Percentiles rank a stretch among this genome's conserved stretches.
Conservation (phyloP, 192 early-diverging fungal genomes). For the Rhizophagus clarus region DNA sequence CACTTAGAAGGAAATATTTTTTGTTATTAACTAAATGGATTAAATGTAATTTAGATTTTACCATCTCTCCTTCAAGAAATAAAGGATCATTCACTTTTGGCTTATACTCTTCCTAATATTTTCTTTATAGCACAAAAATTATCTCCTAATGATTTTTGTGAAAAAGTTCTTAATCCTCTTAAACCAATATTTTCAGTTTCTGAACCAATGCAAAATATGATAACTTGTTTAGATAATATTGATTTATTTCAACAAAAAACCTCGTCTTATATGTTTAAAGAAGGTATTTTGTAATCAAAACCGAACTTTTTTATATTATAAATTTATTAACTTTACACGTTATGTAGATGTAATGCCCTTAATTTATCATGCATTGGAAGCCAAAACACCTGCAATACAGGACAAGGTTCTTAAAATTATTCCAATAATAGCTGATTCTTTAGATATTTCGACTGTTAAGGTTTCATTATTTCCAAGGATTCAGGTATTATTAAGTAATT, state of each 20-base stretch:
- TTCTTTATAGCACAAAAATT: conserved; percentile 69
- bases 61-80: conserved; percentile 70
- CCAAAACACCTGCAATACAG: conserved; percentile 56
- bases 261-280: conserved; percentile 60
- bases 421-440: conserved; percentile 52
- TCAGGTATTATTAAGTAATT: conserved; percentile 41
- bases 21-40: no score
- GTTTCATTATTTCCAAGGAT: conserved; percentile 70
- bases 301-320: neutral
- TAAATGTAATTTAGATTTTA: conserved; percentile 53
- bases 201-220: conserved; percentile 68
- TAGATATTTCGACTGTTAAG: conserved; percentile 67
- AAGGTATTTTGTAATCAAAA: conserved; percentile 40
- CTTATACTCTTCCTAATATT: conserved; percentile 76
- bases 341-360: conserved; percentile 70
- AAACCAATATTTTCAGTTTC: conserved; percentile 60
- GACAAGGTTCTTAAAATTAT: conserved; percentile 69
- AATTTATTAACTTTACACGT: no score
- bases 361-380: conserved; percentile 66
- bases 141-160: conserved; percentile 60
- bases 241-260: conserved; percentile 69
- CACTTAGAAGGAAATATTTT: no score
- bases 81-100: conserved; percentile 73
- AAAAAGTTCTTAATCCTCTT: conserved; percentile 61
- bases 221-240: conserved; percentile 68